Percentiles rank a stretch among this genome's conserved stretches.
phyloP scores from a whole-genome alignment of 352 stramenopile species.

The Phytopythium cucurbitacearum region DNA sequence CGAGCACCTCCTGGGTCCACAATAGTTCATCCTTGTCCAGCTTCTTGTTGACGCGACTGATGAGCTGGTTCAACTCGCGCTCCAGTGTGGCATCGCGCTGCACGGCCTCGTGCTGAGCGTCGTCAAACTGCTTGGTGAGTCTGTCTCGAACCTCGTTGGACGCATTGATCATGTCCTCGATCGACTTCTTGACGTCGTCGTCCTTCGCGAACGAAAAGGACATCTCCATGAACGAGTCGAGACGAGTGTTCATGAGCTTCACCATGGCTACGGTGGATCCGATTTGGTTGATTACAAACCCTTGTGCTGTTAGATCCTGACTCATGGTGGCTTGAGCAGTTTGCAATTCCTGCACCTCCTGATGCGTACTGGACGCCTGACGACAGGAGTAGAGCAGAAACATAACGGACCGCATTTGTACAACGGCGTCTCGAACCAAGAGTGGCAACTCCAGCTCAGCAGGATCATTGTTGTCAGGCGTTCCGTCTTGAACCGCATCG shows the following conservation, averaged over 20 bases:
- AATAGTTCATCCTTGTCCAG: conserved; percentile 74
- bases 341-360: conserved; percentile 28
- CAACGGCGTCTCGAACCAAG: conserved; percentile 39
- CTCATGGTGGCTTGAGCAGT: conserved; percentile 22
- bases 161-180: conserved; percentile 52
- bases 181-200: conserved; percentile 67
- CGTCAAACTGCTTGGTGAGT: conserved; percentile 45
- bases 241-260: conserved; percentile 54
- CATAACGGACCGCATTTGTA: conserved; percentile 56
- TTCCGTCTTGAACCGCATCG: conserved; percentile 14
- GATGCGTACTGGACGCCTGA: conserved; percentile 32
- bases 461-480: conserved; percentile 6
- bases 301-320: conserved; percentile 32
- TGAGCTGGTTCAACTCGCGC: conserved; percentile 54
- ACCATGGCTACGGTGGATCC: conserved; percentile 45
- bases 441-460: conserved; percentile 17
- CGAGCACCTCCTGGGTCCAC: conserved; percentile 68
- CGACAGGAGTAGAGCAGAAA: conserved; percentile 40
- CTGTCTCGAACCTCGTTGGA: conserved; percentile 38
- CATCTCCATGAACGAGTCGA: conserved; percentile 64
- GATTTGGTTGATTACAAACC: conserved; percentile 46
- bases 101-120: conserved; percentile 30
- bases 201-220: conserved; percentile 68
- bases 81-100: conserved; percentile 52
- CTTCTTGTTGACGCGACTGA: conserved; percentile 64